A percentile compares a stretch with the other conserved stretches of the same genome.
Conservation (phyloP, 306 rosid genomes). For the Pyrus communis region DNA sequence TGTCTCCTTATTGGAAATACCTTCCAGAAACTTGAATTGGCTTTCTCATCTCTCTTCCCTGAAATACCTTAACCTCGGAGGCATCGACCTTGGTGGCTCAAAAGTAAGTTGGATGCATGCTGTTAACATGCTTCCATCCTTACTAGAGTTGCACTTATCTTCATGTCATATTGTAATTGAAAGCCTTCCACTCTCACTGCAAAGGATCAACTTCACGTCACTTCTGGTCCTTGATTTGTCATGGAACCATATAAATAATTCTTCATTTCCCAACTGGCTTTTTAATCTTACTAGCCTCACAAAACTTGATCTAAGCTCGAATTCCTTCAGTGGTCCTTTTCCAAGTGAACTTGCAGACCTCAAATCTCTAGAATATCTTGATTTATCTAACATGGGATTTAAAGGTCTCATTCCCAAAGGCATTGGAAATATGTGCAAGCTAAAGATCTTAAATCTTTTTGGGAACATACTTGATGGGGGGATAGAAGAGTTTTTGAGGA, state of each 20-base stretch:
- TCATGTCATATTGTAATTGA: background rate
- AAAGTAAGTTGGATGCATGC: constrained; percentile 1
- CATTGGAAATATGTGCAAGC: background rate
- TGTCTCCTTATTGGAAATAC: background rate
- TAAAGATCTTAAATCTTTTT: background rate
- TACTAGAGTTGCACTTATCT: background rate
- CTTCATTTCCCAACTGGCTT: constrained; percentile 8
- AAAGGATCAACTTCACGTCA: background rate
- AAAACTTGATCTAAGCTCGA: background rate
- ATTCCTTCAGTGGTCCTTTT: background rate
- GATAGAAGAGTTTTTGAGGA: background rate
- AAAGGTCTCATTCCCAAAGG: background rate
- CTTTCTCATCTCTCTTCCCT: constrained; percentile 18
- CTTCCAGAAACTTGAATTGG: constrained; percentile 9
- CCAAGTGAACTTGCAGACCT: background rate
- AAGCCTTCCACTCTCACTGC: background rate
- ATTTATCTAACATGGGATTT: rapidly evolving
- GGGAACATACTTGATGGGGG: background rate
- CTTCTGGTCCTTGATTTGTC: background rate
- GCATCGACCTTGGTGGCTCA: background rate
- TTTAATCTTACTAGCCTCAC: constrained; percentile 7
- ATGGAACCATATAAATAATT: rapidly evolving
- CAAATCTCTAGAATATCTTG: background rate
- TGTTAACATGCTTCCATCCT: constrained; percentile 14
- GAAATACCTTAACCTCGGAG: constrained; percentile 4